Conservation (phyloP, 352 stramenopile genomes). For the Phytophthora aleatoria region DNA sequence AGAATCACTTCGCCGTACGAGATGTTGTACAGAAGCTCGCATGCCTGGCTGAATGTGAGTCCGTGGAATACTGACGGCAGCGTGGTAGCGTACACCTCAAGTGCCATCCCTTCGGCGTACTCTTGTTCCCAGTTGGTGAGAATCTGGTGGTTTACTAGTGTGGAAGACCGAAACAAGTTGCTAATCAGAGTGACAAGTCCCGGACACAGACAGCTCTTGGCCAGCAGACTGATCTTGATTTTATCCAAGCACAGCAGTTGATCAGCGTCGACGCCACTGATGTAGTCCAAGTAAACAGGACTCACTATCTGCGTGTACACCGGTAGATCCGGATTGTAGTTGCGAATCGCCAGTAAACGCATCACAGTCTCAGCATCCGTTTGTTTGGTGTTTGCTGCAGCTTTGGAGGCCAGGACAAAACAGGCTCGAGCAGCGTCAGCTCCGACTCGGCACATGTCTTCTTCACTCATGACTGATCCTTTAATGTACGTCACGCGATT, state of each 20-base stretch:
- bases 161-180: slow-evolving; percentile 63
- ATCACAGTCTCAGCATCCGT: slow-evolving; percentile 64
- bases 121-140: slow-evolving; percentile 51
- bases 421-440: slow-evolving; percentile 56
- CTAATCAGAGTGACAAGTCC: slow-evolving; percentile 64
- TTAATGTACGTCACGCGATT: slow-evolving; percentile 71
- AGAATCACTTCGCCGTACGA: slow-evolving; percentile 66
- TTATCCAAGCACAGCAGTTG: slow-evolving; percentile 66
- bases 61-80: slow-evolving; percentile 49
- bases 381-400: slow-evolving; percentile 38
- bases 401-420: slow-evolving; percentile 63
- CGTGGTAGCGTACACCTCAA: slow-evolving; percentile 65
- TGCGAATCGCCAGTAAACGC: slow-evolving; percentile 61
- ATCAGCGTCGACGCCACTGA: slow-evolving; percentile 58
- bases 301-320: slow-evolving; percentile 70
- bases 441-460: slow-evolving; percentile 66
- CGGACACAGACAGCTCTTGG: slow-evolving; percentile 67
- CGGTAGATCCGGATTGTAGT: slow-evolving; percentile 61
- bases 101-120: slow-evolving; percentile 55
- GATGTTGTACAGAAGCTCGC: slow-evolving; percentile 58
- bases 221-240: slow-evolving; percentile 67
- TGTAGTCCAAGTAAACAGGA: slow-evolving; percentile 58
- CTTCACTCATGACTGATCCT: slow-evolving; percentile 65
- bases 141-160: slow-evolving; percentile 28
- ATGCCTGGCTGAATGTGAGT: slow-evolving; percentile 59